Conservation (phyloP, 176 grass and related monocot species). For the Rhynchospora breviuscula region DNA sequence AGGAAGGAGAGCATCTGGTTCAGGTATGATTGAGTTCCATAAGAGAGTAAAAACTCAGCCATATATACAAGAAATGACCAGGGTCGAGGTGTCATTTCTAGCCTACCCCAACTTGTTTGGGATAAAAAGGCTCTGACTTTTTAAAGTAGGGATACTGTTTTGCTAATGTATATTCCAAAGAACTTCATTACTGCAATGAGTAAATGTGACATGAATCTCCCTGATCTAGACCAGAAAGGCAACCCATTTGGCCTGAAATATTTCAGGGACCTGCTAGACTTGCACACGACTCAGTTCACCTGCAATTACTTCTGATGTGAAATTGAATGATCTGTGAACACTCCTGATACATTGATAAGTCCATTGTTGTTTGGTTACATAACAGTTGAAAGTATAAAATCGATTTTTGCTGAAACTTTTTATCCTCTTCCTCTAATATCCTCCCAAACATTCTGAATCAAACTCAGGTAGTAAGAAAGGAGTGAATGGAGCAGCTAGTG, state of each 20-base stretch:
- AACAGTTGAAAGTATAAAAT: not conserved
- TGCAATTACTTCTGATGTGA: not conserved
- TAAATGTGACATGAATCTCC: not conserved
- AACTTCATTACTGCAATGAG: not conserved
- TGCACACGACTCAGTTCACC: not conserved
- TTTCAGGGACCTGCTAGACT: not conserved
- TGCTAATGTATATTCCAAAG: not conserved
- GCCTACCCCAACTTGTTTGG: too few species aligned
- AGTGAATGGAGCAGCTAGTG: not conserved
- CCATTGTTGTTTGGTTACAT: not conserved
- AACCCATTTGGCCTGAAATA: not conserved
- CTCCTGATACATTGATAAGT: not conserved
- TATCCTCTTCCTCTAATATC: not conserved
- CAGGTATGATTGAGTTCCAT: slow-evolving; percentile 22
- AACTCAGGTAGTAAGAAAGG: not conserved
- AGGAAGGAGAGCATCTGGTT: slow-evolving; percentile 76
- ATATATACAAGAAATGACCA: too few species aligned
- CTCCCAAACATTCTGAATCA: not conserved
- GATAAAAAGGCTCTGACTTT: too few species aligned
- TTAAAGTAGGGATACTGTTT: not conserved
- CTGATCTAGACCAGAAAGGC: not conserved
- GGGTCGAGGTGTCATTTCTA: too few species aligned
- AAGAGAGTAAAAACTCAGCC: too few species aligned
- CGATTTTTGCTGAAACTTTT: not conserved
- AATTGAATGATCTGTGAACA: not conserved